Base-by-base conservation (phyloP, 2,329 filamentous ascomycete genomes). In the Colletotrichum zoysiae region DNA sequence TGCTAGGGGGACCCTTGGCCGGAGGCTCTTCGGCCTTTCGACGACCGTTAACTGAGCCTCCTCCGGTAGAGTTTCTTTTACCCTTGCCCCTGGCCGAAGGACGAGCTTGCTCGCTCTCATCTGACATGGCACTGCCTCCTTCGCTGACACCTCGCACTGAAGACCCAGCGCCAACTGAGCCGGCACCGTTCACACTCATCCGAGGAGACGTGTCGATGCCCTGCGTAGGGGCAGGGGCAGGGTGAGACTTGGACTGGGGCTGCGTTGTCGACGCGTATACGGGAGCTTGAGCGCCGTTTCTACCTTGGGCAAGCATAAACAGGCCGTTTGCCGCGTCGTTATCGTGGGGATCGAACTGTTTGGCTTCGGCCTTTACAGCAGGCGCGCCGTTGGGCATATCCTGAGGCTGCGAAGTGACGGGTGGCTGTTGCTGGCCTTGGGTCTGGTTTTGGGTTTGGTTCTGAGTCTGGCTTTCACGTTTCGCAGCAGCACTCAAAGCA, bases 261-360 rank as follows among this genome's bases (percentile, higher is more conserved):
- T 83, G 83, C 56, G 84, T 83, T 16, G 82, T 75, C 6, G 77
- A 80, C 75, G 84, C 77, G 83, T 88, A 87, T 76, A 82, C 86
- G 75, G 82, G 85, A 23, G 84, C 77, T 74, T 84, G 89, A 72
- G 80, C 87, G 83, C 83, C 89, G 86, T 84, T 91, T 82, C 79
- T 91, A 87, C 91, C 90, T 78, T 94, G 91, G 1, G 96, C 95
- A 70, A 99, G 87, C 88, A 98, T 92, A 77, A 94, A 97, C 0
- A 99, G 86, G 40, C 96, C 95, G 79, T 98, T 98, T 63, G 95
- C 96, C 55, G 95, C 96, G 83, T 97, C 95, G 77, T 95, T 97
- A 65, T 97, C 95, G 82, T 97, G 94, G 53, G 95, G 93, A 70
- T 95, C 92, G 78, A 95, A 97, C 14, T 87, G 82, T 76, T 86